Base-by-base conservation (phyloP, 371 early-diverging fungal species). In the Lichtheimia hyalospora region DNA sequence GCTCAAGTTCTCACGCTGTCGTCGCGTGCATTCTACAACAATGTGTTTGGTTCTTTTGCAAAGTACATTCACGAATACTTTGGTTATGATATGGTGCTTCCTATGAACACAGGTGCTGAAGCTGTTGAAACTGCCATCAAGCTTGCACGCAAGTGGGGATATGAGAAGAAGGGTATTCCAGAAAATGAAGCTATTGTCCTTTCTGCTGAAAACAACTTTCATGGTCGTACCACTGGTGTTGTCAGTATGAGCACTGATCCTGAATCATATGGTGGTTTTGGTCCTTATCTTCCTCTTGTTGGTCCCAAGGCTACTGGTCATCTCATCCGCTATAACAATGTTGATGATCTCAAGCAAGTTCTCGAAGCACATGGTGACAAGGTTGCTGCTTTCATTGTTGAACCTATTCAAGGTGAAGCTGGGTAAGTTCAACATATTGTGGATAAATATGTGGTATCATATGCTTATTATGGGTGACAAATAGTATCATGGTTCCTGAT, bases 341-440 rank as follows among this genome's bases (percentile, higher is more conserved):
- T 87, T n/a, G 86, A 92, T 60, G 96, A 94, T 67, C 82, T 98
- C 21, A 94, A 96, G 70, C 86, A 81, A 5, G 94, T 91, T 14
- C 77, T 98, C 44, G 85, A 92, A 60, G 77, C 83, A 3, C 86
- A 94, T 67, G 94, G 95, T 58, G 71, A 86, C 57, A 74, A 88
- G 48, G 91, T 95, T 3, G 95, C 93, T 46, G 98, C 88, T 12
- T 96, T 98, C 81, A 82, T 99, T 57, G 92, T 97, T 18, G 99
- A 98, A 79, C 99, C 99, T 24, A 96, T 98, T 74, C 99, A 98
- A 78, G 99, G 99, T 63, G 99, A 98, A 83, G 98, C 97, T 24
- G 97, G 94, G 68, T 79, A 77, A 62, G 64, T 52, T 23, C 7
- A 43, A 46, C 21, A 10, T 13, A 21, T 54, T 10, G 46, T 50